Evolutionary conservation across 176 grass and related monocot species (phyloP), one percentile per base, ranked within the genome.

Genomic region (Elaeis guineensis): DNA sequence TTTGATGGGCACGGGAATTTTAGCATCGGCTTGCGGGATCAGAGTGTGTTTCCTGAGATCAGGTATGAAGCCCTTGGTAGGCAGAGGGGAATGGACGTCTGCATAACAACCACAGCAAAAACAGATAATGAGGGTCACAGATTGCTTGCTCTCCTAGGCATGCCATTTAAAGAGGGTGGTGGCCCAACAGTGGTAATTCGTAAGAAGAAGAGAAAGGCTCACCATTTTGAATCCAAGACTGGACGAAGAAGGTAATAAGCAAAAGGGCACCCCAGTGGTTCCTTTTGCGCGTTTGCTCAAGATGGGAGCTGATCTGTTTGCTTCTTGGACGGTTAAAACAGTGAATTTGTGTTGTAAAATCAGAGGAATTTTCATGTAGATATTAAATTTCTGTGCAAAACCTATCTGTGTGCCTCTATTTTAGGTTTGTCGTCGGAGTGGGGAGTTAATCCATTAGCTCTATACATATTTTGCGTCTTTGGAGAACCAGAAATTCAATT

Each of bases 11-110:
- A 72, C 5, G 87, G 93, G 29, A 98, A 92, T 75, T 92, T 81
- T 63, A 75, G 81, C 66, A 23, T 89, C 0, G 87, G 87, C 52
- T 64, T 98, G 0, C 73, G 84, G 5, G 84, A 98, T 9, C 93
- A 89, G 70, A 82, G 87, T 9, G 79, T 87, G 56, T 98, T 98
- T 73, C 93, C 93, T 0, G 93, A 98, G 76, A 84, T 98, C 60
- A 72, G 79, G 0, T 90, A 90, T 17, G 93, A 98, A 72, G 85
- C 80, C 51, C 66, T 83, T 9, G 84, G 93, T 15, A 98, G 78
- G 78, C 83, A 98, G 70, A 92, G 70, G 8, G 87, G 93, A 25
- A 89, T 92, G 93, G 93, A 92, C n/a, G 84, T 98, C 17, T 64
- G 23, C 71, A 81, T 98, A 6, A 77, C 82, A 35, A 98, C 93